Conservation (phyloP, 2,329 filamentous ascomycete genomes). For the Thielaviopsis musarum region DNA sequence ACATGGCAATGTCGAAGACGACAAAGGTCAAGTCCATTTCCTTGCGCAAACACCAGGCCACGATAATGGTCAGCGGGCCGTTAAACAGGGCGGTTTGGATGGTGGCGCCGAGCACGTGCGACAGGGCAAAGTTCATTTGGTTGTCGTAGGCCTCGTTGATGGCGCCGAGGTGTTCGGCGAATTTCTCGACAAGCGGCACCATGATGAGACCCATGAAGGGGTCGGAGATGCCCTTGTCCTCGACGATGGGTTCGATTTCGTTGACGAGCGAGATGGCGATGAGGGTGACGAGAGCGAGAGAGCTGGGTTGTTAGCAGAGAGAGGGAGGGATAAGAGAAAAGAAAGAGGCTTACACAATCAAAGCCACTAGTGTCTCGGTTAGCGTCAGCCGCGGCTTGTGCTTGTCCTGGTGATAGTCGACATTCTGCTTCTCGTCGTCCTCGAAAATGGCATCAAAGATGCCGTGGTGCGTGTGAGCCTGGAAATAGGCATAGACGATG, state of each 20-base stretch:
- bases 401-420: constrained; percentile 43
- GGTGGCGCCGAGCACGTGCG: constrained; percentile 71
- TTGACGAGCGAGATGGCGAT: constrained; percentile 59
- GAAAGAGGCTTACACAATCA: constrained; percentile 20
- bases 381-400: constrained; percentile 55
- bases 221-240: constrained; percentile 28
- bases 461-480: constrained; percentile 58
- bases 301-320: constrained; percentile 20
- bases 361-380: constrained; percentile 51
- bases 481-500: constrained; percentile 50
- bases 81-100: constrained; percentile 85
- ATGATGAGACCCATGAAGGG: constrained; percentile 55
- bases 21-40: constrained; percentile 71
- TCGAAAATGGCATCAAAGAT: constrained; percentile 62
- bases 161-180: constrained; percentile 69
- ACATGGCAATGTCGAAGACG: constrained; percentile 65
- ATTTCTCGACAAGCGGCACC: constrained; percentile 69
- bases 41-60: constrained; percentile 61
- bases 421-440: constrained; percentile 49
- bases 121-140: constrained; percentile 70
- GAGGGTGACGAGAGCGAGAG: constrained; percentile 53
- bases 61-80: constrained; percentile 64
- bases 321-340: background rate
- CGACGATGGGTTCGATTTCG: constrained; percentile 46
- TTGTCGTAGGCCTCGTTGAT: constrained; percentile 74